phyloP scores from a whole-genome alignment of 306 rosid species.

The Castanospermum australe region DNA sequence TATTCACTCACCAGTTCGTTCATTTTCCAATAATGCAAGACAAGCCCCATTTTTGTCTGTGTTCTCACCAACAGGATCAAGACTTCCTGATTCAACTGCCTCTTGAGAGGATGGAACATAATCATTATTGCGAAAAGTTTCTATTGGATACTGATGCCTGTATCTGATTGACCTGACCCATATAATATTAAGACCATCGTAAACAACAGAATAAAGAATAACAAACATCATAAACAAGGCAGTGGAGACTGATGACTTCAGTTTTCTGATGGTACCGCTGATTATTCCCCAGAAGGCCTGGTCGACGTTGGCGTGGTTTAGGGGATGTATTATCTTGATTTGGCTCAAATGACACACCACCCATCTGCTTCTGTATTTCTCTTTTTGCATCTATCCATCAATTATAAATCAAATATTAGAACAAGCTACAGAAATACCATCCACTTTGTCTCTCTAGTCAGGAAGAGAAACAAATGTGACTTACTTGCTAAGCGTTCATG shows the following conservation, averaged over 20 bases:
- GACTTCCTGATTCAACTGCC: constrained; percentile 35
- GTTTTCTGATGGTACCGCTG: constrained; percentile 36
- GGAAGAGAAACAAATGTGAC: constrained; percentile 16
- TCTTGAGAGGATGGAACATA: constrained; percentile 50
- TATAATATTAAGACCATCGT: constrained; percentile 16
- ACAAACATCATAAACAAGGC: neutral
- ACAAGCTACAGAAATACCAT: neutral
- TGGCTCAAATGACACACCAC: constrained; percentile 40
- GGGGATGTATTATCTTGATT: constrained; percentile 38
- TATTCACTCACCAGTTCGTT: constrained; percentile 45
- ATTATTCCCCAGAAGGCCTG: constrained; percentile 59
- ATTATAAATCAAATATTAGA: constrained; percentile 25
- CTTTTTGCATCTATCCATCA: constrained; percentile 66
- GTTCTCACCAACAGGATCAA: constrained; percentile 34
- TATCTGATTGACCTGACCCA: constrained; percentile 54
- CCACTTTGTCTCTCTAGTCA: neutral
- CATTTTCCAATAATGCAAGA: constrained; percentile 30
- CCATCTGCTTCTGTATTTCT: constrained; percentile 69
- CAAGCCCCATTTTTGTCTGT: constrained; percentile 31
- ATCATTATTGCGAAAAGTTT: constrained; percentile 27
- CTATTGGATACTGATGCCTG: constrained; percentile 57
- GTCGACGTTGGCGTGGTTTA: constrained; percentile 59
- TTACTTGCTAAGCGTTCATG: constrained; percentile 70
- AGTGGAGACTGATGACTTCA: constrained; percentile 5
- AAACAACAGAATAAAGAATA: constrained; percentile 27